phyloP scores from a whole-genome alignment of 108 stramenopile genomes.

The Ochromonas danica region DNA sequence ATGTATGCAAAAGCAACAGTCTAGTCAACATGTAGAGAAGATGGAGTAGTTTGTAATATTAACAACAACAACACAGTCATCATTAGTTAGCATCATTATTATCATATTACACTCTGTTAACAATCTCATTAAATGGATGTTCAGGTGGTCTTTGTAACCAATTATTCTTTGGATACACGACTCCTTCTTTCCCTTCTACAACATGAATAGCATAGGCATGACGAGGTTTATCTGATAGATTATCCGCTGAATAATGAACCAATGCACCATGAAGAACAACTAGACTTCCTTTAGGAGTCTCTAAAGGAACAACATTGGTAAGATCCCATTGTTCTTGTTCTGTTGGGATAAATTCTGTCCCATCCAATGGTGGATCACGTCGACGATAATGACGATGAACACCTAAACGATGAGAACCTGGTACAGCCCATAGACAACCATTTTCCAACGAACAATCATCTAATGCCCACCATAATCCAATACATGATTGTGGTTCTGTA shows the following conservation, averaged over 20 bases:
- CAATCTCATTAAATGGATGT: background rate
- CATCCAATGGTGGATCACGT: background rate
- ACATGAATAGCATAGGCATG: constrained; percentile 59
- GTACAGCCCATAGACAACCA: constrained; percentile 59
- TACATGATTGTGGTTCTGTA: constrained; percentile 55
- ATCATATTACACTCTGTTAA: background rate
- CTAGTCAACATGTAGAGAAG: too few relatives aligned
- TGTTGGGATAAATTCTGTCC: constrained; percentile 50
- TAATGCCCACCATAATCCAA: constrained; percentile 58
- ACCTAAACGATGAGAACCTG: constrained; percentile 47
- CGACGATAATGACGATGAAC: constrained; percentile 50
- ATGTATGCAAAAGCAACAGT: too few relatives aligned
- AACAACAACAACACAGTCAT: too few relatives aligned
- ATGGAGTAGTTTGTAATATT: too few relatives aligned
- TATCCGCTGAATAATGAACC: constrained; percentile 52
- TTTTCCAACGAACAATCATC: constrained; percentile 50
- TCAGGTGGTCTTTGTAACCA: constrained; percentile 50
- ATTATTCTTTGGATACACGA: constrained; percentile 48
- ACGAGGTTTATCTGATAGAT: constrained; percentile 44
- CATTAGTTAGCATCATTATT: too few relatives aligned
- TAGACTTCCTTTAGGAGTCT: constrained; percentile 50
- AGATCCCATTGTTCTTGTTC: constrained; percentile 41
- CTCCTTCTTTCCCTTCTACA: constrained; percentile 53
- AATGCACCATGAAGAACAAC: constrained; percentile 51
- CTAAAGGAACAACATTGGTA: constrained; percentile 47